Evolutionary conservation across 1,139 yeast species (phyloP), one percentile per base, ranked within the genome.

Genomic region (Tardiomyces digboiensis): DNA sequence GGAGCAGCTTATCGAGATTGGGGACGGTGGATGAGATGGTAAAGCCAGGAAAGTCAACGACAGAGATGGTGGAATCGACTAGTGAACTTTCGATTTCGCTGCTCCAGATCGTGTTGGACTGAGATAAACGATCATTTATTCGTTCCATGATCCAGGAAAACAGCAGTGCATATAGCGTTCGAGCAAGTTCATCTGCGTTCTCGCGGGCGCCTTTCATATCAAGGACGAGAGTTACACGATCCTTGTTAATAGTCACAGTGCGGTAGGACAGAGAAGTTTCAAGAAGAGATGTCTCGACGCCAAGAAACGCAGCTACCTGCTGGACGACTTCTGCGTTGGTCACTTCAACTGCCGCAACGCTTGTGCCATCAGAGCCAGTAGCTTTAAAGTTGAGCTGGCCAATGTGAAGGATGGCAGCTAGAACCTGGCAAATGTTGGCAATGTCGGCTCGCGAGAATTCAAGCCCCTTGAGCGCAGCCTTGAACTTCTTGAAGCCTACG

Each of bases 11-110:
- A 49, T 67, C 71, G 29, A 67, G 52, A 7, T 66, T 56, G 4
- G 67, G 67, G 3, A 59, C 61, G 1, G 65, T 49, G 2, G 61
- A 52, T 3, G 65, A 53, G 18, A 65, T 62, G 38, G 61, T 60
- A 49, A 67, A 67, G 1, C 72, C 72, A 1, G 72, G 72, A 53
- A 67, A 67, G 48, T 67, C 72, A 4, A 64, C 66, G 2, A 67
- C 48, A 2, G 68, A 54, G 38, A 68, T 58, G 4, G 69, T 65
- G 41, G 60, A 57, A 38, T 62, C 61, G 14, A 67, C 65, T n/a
- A 59, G 48, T 5, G 67, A 57, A 33, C 51, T 51, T 21, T 58
- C 57, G 38, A 53, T 44, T 5, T 49, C 57, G 18, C 49, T 50
- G 16, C 20, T 19, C 7, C 47, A 21, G 38, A 44, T 52, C 10